Conservation (phyloP, 202 grass and related monocot species). For the Zoysia matrella region DNA sequence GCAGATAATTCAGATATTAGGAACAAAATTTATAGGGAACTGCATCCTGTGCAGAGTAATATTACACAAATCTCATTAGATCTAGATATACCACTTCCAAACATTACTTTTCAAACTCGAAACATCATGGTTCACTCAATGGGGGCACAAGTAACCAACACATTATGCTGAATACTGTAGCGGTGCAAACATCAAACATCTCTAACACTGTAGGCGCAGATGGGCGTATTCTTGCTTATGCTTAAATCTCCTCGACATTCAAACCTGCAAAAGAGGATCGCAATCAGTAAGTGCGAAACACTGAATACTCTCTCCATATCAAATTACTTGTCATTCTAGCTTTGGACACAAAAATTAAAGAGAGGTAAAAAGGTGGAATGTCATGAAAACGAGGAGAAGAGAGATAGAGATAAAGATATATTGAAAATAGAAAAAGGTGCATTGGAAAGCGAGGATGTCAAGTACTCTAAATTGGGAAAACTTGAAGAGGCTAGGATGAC, state of each 20-base stretch:
- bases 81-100: conserved; percentile 28
- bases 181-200: not conserved
- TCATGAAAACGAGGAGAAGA: too few species aligned
- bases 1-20: not conserved
- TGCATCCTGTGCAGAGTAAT: not conserved
- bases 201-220: not conserved
- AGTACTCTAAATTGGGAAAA: too few species aligned
- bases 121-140: conserved; percentile 1
- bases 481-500: too few species aligned
- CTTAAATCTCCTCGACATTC: conserved; percentile 75
- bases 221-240: not conserved
- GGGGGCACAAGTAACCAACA: not conserved
- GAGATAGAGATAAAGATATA: too few species aligned
- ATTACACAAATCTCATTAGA: conserved; percentile 31
- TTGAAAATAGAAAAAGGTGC: too few species aligned
- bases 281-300: not conserved
- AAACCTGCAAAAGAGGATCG: conserved; percentile 50
- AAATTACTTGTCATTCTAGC: too few species aligned
- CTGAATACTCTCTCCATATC: too few species aligned
- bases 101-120: conserved; percentile 22
- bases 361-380: too few species aligned
- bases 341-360: too few species aligned
- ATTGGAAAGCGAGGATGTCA: too few species aligned
- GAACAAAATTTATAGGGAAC: not conserved
- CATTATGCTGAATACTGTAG: not conserved